phyloP scores from a whole-genome alignment of 139 green algal species.

The Tetradesmus obliquus region DNA sequence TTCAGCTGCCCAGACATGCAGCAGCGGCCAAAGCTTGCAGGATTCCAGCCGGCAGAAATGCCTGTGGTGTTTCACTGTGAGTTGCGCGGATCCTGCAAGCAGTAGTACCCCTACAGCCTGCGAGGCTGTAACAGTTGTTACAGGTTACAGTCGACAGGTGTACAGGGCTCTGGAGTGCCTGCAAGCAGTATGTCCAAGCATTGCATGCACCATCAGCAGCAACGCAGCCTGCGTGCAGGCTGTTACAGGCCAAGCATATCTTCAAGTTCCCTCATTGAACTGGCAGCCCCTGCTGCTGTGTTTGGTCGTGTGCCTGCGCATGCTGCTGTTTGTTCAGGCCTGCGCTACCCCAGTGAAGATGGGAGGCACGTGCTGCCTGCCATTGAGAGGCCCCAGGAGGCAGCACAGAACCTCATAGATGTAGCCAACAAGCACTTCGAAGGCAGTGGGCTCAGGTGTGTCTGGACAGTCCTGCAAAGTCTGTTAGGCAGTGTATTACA shows the following conservation, averaged over 20 bases:
- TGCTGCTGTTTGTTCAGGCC: background rate
- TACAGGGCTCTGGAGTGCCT: no score
- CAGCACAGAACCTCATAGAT: background rate
- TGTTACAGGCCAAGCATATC: no score
- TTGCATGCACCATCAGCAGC: no score
- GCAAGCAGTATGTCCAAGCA: no score
- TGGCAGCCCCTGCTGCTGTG: no score
- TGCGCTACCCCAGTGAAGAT: background rate
- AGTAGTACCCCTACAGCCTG: background rate
- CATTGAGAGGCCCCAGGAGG: background rate
- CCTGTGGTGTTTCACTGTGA: background rate
- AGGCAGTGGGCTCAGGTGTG: background rate
- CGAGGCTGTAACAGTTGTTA: no score
- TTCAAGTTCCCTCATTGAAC: no score
- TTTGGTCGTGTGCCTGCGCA: no score
- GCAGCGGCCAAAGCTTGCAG: background rate
- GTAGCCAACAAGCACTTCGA: background rate
- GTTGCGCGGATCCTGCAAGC: background rate
- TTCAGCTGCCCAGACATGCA: background rate
- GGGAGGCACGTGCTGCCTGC: background rate
- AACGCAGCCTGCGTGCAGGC: no score
- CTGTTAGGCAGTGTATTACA: no score
- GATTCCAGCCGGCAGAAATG: background rate
- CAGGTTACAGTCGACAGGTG: no score
- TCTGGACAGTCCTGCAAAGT: background rate